Conservation (phyloP, 2,329 filamentous ascomycete genomes). For the Cadophora malorum region DNA sequence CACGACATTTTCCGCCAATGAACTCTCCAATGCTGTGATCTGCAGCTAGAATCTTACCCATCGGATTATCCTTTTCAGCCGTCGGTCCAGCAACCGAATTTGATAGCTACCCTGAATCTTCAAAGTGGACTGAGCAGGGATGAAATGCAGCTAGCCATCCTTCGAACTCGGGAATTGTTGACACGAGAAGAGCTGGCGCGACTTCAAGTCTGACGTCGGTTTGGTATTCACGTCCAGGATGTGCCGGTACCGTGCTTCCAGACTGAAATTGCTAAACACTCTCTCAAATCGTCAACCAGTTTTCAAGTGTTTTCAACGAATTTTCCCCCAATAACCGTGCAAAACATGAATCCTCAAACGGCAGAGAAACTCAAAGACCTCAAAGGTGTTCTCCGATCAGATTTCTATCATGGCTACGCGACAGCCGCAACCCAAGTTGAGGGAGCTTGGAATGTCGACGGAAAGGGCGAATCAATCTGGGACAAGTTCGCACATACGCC, state of each 20-base stretch:
- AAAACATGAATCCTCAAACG: slow-evolving; percentile 19
- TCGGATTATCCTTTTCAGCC: slow-evolving; percentile 14
- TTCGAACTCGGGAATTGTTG: not conserved
- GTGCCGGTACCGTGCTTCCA: not conserved
- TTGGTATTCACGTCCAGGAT: not conserved
- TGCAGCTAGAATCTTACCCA: not conserved
- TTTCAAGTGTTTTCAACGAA: not conserved
- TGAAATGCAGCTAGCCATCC: not conserved
- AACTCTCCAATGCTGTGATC: too few species aligned
- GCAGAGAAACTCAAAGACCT: slow-evolving; percentile 48
- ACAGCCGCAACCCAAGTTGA: slow-evolving; percentile 87
- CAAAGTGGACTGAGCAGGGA: not conserved
- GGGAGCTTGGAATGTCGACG: slow-evolving; percentile 74
- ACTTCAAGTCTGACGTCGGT: not conserved
- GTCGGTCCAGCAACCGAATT: slow-evolving; percentile 13
- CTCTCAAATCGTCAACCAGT: not conserved
- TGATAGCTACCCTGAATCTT: not conserved
- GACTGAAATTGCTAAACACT: not conserved
- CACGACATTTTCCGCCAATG: slow-evolving; percentile 17
- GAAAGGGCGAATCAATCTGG: slow-evolving; percentile 83
- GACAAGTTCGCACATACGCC: slow-evolving; percentile 80
- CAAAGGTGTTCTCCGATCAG: slow-evolving; percentile 59
- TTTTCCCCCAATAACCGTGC: not conserved
- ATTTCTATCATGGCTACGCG: slow-evolving; percentile 80
- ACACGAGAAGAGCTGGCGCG: slow-evolving; percentile 7